Evolutionary conservation across 148 eudicot genomes (phyloP), one percentile per base, ranked within the genome.

Genomic region (Vaccinium vitisidaea): DNA sequence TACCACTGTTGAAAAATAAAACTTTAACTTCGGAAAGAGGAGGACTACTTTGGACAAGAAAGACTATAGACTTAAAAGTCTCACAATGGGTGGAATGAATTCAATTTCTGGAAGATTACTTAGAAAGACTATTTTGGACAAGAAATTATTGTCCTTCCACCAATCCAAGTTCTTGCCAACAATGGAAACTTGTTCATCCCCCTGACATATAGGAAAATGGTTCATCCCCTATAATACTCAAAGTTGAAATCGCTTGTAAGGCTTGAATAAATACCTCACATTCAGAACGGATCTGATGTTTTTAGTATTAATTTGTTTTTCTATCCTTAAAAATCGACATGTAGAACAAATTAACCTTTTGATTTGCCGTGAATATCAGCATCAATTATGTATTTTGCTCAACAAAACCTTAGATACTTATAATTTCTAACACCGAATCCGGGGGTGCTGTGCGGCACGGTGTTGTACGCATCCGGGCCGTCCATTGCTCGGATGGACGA

Each of bases 161-260:
- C 32, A 63, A 30, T 32, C n/a, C 61, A 54, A 27, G 30, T 79
- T 79, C 81, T 79, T 79, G 48, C 46, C 54, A 15, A 53, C 81
- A 52, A 30, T 50, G 80, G 46, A 78, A 78, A 78, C 39, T 14
- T 32, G 43, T 78, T 78, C 80, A 78, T 53, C 80, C 63, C 80
- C 80, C 81, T 54, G 27, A 30, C n/a, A 54, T 14, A 21, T 4
- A 63, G 13, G 30, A 23, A n/a, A 63, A 63, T 63, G 69, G 27
- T 63, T 63, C 69, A 63, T 63, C 69, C 69, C 69, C 27, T 61
- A 61, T 52, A 11, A 8, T 52, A 8, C 23, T 16, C 25, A 46
- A 75, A 75, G 52, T 74, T 4, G 55, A 75, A 75, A 8, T 43
- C 46, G 46, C 46, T 43, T 43, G 46, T 43, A 43, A 43, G 46